Conservation (phyloP, 345 rosid species). For the rapeseed (Brassica napus) region Da-Ae NC_063444.1:13102001-13102500, state of each 20-base stretch:
- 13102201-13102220: constrained; percentile 52
- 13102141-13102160: constrained; percentile 93
- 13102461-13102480: constrained; percentile 79
- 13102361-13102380: constrained; percentile 65
- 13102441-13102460: constrained; percentile 67
- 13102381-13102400: constrained; percentile 76
- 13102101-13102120: constrained; percentile 89
- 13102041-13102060: constrained; percentile 54
- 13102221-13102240: constrained; percentile 14
- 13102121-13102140: constrained; percentile 79
- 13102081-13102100: constrained; percentile 60
- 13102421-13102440: constrained; percentile 73
- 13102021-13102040: constrained; percentile 60
- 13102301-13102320: constrained; percentile 84
- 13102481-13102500: constrained; percentile 59
- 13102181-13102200: constrained; percentile 86
- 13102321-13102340: constrained; percentile 87
- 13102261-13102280: not conserved
- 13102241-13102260: constrained; percentile 10
- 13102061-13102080: constrained; percentile 74
- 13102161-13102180: constrained; percentile 89
- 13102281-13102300: constrained; percentile 21
- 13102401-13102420: constrained; percentile 85
- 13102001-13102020: constrained; percentile 64
- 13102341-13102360: constrained; percentile 86